Evolutionary conservation across 352 stramenopile species (phyloP), one percentile per base, ranked within the genome.

Genomic region (Phytopythium delawarense): DNA sequence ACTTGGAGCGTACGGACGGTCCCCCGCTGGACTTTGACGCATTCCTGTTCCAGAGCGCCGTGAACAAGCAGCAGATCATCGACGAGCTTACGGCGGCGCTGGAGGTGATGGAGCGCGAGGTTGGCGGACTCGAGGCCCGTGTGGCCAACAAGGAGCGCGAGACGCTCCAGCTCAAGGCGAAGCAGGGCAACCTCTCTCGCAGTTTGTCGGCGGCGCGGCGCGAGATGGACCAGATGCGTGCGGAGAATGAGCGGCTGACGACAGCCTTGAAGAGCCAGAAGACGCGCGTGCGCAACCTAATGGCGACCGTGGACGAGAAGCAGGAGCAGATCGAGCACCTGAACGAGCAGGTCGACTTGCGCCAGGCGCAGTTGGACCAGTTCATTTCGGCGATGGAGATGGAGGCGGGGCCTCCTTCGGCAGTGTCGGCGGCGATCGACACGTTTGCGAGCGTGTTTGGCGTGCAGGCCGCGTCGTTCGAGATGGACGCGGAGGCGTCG

Each of bases 1-100:
- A 89, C 42, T 63, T 90, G 48, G 72, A 82, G 50, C 61, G 59
- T 0, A 42, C 65, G 6, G 72, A 77, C 5, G 66, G 67, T 12
- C 66, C 88, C 2, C 67, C 75, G 28, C 63, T 91, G 20, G 70
- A 92, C 37, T 62, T 92, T 61, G 79, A 92, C 54, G 85, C 87
- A 76, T 86, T 90, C 59, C 61, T 92, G 42, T 92, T 90, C 66
- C 83, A 81, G 66, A 89, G 78, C 55, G 75, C 87, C 16, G 68
- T 85, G 4, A 73, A 83, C 50, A 92, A 90, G 67, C 77, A 90
- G 51, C 76, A 81, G 57, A 54, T 68, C 16, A 74, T 89, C 59
- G 76, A 90, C n/a, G 83, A 89, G 53, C 74, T 92, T 4, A 80
- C 74, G 44, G 80, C 79, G 4, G 77, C 83, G n/a, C 34, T 91